Conservation (phyloP, 2,329 filamentous ascomycete species). For the Daldinia sp. region DNA sequence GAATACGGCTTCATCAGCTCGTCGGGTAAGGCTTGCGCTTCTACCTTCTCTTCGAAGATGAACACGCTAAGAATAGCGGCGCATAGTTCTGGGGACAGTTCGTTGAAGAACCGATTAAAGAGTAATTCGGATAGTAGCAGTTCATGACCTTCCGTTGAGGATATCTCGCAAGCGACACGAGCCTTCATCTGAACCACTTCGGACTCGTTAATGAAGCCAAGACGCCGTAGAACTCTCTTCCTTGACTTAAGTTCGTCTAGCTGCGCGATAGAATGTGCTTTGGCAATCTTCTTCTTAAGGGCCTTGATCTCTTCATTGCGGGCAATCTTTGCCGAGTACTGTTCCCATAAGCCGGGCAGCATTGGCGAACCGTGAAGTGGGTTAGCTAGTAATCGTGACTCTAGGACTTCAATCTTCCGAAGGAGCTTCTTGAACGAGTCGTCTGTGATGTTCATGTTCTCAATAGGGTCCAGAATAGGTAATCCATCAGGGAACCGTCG, state of each 20-base stretch:
- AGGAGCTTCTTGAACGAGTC: constrained; percentile 94
- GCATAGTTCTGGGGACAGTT: constrained; percentile 86
- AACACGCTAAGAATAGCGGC: constrained; percentile 92
- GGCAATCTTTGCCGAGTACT: constrained; percentile 85
- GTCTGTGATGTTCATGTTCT: constrained; percentile 95
- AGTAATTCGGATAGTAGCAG: constrained; percentile 91
- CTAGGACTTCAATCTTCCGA: constrained; percentile 95
- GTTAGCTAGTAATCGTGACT: constrained; percentile 88
- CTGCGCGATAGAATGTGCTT: constrained; percentile 89
- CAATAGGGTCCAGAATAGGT: constrained; percentile 88
- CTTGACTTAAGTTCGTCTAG: constrained; percentile 96
- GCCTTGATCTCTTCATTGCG: constrained; percentile 84
- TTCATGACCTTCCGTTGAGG: constrained; percentile 89
- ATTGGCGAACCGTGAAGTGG: constrained; percentile 91
- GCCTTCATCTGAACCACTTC: constrained; percentile 98
- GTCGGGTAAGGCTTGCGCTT: constrained; percentile 81
- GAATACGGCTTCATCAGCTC: constrained; percentile 87
- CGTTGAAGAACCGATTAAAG: constrained; percentile 98
- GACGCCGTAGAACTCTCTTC: constrained; percentile 91
- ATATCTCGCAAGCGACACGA: constrained; percentile 97
- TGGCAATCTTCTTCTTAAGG: constrained; percentile 86
- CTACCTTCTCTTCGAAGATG: constrained; percentile 96
- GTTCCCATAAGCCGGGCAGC: constrained; percentile 85
- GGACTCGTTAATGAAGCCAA: constrained; percentile 94
- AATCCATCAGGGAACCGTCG: constrained; percentile 93